phyloP scores from a whole-genome alignment of 2,329 filamentous ascomycete species.

The Mycosphaerella arachidis region DNA sequence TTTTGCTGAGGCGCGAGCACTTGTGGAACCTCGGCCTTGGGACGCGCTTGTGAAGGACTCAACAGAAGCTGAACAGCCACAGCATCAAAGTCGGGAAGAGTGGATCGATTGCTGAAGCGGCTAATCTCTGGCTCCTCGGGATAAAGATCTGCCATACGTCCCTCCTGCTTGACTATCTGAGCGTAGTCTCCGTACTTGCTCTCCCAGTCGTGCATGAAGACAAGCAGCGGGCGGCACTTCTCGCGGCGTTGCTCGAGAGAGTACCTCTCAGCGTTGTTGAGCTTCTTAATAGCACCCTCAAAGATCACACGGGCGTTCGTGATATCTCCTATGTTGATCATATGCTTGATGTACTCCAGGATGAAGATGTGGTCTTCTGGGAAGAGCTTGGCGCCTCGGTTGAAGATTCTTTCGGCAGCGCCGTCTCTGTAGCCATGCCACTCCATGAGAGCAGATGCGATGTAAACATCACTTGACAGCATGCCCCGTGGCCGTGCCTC shows the following conservation, averaged over 20 bases:
- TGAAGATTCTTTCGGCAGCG: conserved; percentile 90
- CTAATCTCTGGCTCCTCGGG: conserved; percentile 75
- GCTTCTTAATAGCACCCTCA: conserved; percentile 82
- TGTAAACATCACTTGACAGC: conserved; percentile 90
- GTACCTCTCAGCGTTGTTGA: conserved; percentile 61
- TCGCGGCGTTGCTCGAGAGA: conserved; percentile 39
- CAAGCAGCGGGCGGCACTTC: conserved; percentile 79
- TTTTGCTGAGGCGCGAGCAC: conserved; percentile 7
- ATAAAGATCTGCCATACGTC: conserved; percentile 89
- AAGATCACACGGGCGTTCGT: conserved; percentile 91
- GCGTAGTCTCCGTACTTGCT: conserved; percentile 88
- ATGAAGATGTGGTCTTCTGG: conserved; percentile 91
- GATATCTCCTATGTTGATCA: conserved; percentile 86
- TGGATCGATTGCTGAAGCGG: conserved; percentile 72
- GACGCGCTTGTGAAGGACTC: conserved; percentile 73
- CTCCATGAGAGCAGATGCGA: conserved; percentile 87
- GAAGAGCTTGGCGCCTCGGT: conserved; percentile 87
- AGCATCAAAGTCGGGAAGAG: conserved; percentile 68
- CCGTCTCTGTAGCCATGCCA: conserved; percentile 94
- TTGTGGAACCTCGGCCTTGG: conserved; percentile 25
- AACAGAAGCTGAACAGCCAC: conserved; percentile 76
- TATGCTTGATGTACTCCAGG: conserved; percentile 90
- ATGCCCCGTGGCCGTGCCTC: conserved; percentile 84
- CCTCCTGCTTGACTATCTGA: conserved; percentile 86
- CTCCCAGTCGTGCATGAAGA: conserved; percentile 93